phyloP scores from a whole-genome alignment of 2,329 filamentous ascomycete species.

The Didymella keratinophila region DNA sequence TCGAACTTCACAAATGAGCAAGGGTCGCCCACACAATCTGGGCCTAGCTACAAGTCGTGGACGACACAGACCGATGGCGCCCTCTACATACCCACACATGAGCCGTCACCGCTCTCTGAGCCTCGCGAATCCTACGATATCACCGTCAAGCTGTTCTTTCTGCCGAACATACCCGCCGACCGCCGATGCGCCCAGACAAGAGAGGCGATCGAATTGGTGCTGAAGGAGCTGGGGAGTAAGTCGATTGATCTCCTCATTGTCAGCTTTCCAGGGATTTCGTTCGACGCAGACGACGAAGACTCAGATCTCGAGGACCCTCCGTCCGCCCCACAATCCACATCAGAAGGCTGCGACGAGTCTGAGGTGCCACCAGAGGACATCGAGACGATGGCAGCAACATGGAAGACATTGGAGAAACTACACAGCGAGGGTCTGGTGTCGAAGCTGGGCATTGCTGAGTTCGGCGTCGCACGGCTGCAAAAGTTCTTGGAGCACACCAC shows the following conservation, averaged over 20 bases:
- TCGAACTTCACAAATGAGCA: slow-evolving; percentile 81
- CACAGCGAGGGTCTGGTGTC: slow-evolving; percentile 74
- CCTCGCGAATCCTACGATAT: slow-evolving; percentile 89
- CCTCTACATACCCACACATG: slow-evolving; percentile 80
- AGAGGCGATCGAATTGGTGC: slow-evolving; percentile 81
- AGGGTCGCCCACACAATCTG: slow-evolving; percentile 59
- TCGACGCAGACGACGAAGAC: slow-evolving; percentile 90
- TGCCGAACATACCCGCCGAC: slow-evolving; percentile 72
- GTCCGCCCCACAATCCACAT: slow-evolving; percentile 33
- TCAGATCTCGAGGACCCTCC: slow-evolving; percentile 65
- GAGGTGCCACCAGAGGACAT: slow-evolving; percentile 60
- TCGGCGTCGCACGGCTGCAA: slow-evolving; percentile 82
- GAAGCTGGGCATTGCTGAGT: slow-evolving; percentile 87
- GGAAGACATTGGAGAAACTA: slow-evolving; percentile 73
- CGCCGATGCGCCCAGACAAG: slow-evolving; percentile 73
- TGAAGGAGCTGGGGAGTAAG: slow-evolving; percentile 77
- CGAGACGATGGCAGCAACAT: slow-evolving; percentile 72
- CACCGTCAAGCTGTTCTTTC: slow-evolving; percentile 93
- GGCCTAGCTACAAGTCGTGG: slow-evolving; percentile 65
- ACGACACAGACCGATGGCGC: slow-evolving; percentile 62
- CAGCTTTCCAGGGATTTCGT: slow-evolving; percentile 91
- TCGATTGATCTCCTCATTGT: slow-evolving; percentile 88
- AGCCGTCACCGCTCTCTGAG: slow-evolving; percentile 75
- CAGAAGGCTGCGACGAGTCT: slow-evolving; percentile 48
- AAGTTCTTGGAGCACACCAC: slow-evolving; percentile 75